phyloP scores from a whole-genome alignment of 441 rosid genomes.

The Pelargonium myrrhifolium region DNA sequence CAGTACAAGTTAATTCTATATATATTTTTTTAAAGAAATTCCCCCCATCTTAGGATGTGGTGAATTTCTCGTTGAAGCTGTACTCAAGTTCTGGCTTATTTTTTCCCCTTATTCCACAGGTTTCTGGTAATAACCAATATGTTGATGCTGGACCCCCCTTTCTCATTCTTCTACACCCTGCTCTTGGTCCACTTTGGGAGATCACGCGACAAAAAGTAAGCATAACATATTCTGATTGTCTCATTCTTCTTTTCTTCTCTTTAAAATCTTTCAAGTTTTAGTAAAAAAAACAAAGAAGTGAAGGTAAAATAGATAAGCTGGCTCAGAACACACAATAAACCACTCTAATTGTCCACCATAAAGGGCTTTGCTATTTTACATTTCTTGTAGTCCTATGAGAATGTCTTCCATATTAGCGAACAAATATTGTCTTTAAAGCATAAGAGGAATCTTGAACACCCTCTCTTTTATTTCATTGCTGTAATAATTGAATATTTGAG shows the following conservation, averaged over 20 bases:
- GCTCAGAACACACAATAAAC: background rate
- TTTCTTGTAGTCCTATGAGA: slow-evolving; percentile 3
- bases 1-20: background rate
- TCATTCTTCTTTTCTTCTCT: background rate
- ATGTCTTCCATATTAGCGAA: background rate
- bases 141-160: slow-evolving; percentile 65
- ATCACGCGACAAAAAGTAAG: slow-evolving; percentile 73
- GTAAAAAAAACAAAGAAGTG: background rate
- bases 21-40: slow-evolving; percentile 1
- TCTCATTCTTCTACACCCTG: slow-evolving; percentile 87
- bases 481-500: background rate
- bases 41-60: background rate
- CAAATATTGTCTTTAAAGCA: background rate
- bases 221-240: slow-evolving; percentile 1
- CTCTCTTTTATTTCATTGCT: background rate
- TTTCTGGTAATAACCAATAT: slow-evolving; percentile 59
- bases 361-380: slow-evolving; percentile 9
- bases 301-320: background rate
- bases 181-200: slow-evolving; percentile 95
- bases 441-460: background rate
- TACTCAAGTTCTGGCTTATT: slow-evolving; percentile 8
- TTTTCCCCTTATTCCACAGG: slow-evolving; percentile 29
- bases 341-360: background rate
- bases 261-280: background rate
- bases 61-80: slow-evolving; percentile 8